Evolutionary conservation across 1,139 yeast genomes (phyloP), one percentile per base, ranked within the genome.

Genomic region (Yamadazyma aaseri): DNA sequence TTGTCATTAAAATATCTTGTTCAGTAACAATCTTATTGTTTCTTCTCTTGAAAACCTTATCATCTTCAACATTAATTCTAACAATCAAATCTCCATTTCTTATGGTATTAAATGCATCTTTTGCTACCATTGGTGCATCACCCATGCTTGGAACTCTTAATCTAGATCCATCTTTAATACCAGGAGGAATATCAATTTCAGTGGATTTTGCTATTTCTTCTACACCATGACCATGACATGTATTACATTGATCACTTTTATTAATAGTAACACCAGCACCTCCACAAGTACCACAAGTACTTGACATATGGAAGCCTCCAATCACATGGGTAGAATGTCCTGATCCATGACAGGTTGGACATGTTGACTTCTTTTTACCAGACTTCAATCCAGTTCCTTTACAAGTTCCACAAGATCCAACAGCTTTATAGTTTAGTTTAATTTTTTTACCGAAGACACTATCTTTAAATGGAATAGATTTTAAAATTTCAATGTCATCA

Each of bases 291-390:
- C 74, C 73, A 72, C 99, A 92, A 10, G 97, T 87, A 3, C 96
- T 81, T 2, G 96, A 81, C 96, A 94, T 89, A 51, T 90, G 97
- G 76, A 92, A 94, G 0, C 97, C 97, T 7, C 96, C 97, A 57
- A 89, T 74, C 37, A 79, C 69, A 52, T 90, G 97, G 15, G 90
- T 85, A 16, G 85, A 79, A 30, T 90, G 84, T 6, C 99, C 99
- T 0, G 96, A 76, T 39, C 99, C 99, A 39, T 89, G 90, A 68
- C 99, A 92, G 3, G 86, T 66, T 2, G 79, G 68, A 70, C 98
- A 92, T 0, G 95, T 86, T 13, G 79, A 66, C 56, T 86, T 85
- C 56, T 78, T 73, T 42, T 80, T 81, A 15, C 94, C 94, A 5
- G 70, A 54, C 56, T 90, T 86, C 61, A 92, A 62, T 3, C 99